Evolutionary conservation across 371 early-diverging fungal species (phyloP), one percentile per base, ranked within the genome.

Genomic region (Apophysomyces elegans): DNA sequence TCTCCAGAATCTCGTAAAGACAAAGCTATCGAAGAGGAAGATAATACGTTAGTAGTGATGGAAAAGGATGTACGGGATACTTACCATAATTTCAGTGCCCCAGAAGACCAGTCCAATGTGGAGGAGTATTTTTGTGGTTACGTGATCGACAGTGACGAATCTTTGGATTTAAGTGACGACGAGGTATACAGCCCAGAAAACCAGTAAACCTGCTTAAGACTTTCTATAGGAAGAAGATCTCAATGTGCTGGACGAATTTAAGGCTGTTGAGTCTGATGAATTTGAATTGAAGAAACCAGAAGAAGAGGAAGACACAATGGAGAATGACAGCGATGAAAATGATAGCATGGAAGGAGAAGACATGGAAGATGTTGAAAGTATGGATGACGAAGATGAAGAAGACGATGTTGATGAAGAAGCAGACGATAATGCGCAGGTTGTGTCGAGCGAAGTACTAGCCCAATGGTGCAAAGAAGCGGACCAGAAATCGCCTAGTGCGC

Each of bases 41-140:
- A 69, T 61, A 62, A 65, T 36, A 54, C 4, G 63, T 62, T n/a
- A 18, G 37, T 4, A 43, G 26, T 14, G 54, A 16, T 38, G 37
- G 32, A 57, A 47, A 47, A 18, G 8, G 14, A 36, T 8, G 36
- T 11, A 12, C 4, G 18, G 18, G 21, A 54, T 46, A 12, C 18
- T 47, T 26, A 44, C 37, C n/a, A 2, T 39, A 37, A 13, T 18
- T 12, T 21, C 61, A 67, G 57, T 12, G 66, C 46, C 41, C 62
- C 68, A 21, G 60, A 60, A 11, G 43, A 44, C 38, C 57, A 73
- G 65, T 61, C 69, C 9, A 75, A 75, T 50, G 61, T 68, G 7
- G 75, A 70, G 46, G 75, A 80, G 32, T 83, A 73, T 62, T 78
- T 83, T 57, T 71, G 74, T 32, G 74, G 74, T 56, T 83, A 75